These are phyloP conservation scores for Mortierella sp. DNA, from an alignment of 371 early-diverging fungal genomes.

Conservation along the genomic window DNA sequence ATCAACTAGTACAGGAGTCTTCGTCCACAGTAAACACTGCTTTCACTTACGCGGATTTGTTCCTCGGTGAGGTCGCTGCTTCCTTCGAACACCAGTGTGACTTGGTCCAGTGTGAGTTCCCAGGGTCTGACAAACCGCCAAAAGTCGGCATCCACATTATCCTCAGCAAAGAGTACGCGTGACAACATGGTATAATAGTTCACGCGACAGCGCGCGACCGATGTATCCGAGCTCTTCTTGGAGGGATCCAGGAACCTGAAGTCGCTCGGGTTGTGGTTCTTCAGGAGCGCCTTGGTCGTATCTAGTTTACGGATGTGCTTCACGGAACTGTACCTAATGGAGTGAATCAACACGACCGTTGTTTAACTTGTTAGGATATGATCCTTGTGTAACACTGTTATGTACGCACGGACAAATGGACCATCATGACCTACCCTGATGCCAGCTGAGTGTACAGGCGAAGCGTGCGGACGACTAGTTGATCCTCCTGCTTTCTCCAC, in stretches of 20 bases:
- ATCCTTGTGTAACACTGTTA: not conserved
- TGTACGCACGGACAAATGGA: not conserved
- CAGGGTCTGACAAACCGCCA: constrained; percentile 82
- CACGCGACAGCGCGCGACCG: constrained; percentile 61
- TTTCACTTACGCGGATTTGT: constrained; percentile 56
- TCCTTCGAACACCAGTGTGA: constrained; percentile 63
- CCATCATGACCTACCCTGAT: constrained; percentile 71
- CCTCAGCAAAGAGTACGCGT: constrained; percentile 83
- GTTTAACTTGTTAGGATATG: not conserved
- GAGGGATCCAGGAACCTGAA: constrained; percentile 79
- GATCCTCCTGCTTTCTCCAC: constrained; percentile 64
- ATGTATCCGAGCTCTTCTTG: constrained; percentile 61
- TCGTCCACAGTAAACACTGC: not conserved
- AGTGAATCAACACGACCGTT: not conserved
- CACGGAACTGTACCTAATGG: constrained; percentile 74
- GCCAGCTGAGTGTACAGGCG: constrained; percentile 82
- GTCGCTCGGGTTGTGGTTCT: constrained; percentile 76
- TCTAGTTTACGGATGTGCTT: constrained; percentile 82
- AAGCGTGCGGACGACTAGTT: constrained; percentile 69
- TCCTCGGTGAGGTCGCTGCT: constrained; percentile 62
- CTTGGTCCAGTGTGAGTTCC: constrained; percentile 64
- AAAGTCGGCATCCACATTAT: constrained; percentile 72
- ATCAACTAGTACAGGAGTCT: no score
- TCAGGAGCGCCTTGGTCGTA: constrained; percentile 73
- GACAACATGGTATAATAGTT: constrained; percentile 85